phyloP scores from a whole-genome alignment of 2,329 filamentous ascomycete genomes.

The Helminthosporium solani region DNA sequence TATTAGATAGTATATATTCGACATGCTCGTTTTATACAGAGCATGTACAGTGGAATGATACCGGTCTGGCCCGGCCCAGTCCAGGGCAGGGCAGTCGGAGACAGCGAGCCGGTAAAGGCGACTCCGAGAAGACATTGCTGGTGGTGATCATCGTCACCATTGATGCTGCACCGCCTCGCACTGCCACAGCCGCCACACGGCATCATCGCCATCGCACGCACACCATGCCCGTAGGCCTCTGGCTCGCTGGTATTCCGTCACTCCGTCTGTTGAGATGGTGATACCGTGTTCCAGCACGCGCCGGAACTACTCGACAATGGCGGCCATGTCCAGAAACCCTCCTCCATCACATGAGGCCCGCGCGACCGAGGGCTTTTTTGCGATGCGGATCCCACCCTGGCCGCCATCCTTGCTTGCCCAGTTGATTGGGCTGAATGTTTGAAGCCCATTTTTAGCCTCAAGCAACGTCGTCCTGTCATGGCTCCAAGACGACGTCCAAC shows the following conservation, averaged over 20 bases:
- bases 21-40: no score
- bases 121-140: no score
- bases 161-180: constrained; percentile 25
- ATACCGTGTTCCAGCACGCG: constrained; percentile 37
- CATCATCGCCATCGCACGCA: no score
- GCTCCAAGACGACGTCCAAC: constrained; percentile 35
- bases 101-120: constrained; percentile 17
- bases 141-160: no score
- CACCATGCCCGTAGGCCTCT: no score
- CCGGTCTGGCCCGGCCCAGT: no score
- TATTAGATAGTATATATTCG: no score
- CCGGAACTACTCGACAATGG: constrained; percentile 35
- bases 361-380: constrained; percentile 18
- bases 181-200: constrained; percentile 18
- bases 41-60: no score
- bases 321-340: constrained; percentile 23
- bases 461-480: constrained; percentile 42
- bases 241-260: no score
- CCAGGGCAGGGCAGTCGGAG: constrained; percentile 17
- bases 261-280: no score
- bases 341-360: constrained; percentile 35
- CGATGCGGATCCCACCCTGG: constrained; percentile 26
- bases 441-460: constrained; percentile 40
- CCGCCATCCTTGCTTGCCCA: constrained; percentile 30
- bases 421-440: constrained; percentile 37